These are phyloP conservation scores for Aspergillus biplanus DNA, from an alignment of 495 filamentous ascomycete species.

Conservation along the genomic window DNA sequence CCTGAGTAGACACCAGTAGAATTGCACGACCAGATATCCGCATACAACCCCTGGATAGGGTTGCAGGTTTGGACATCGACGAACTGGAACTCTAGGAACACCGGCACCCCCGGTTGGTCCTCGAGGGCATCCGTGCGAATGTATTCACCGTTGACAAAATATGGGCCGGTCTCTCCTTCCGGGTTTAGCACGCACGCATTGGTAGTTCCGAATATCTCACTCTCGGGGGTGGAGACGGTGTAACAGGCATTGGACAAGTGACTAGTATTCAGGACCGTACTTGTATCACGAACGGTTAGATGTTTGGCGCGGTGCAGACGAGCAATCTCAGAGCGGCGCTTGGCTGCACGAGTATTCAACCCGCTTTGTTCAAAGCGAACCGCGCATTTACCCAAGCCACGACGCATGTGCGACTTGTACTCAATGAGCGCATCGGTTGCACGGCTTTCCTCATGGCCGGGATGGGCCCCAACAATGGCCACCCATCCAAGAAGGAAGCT, in stretches of 20 bases:
- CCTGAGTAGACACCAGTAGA: conserved; percentile 57
- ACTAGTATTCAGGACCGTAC: conserved; percentile 20
- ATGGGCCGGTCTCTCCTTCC: conserved; percentile 36
- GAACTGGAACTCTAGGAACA: conserved; percentile 59
- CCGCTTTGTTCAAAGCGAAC: conserved; percentile 27
- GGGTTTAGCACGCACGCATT: conserved; percentile 30
- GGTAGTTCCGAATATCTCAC: conserved; percentile 29
- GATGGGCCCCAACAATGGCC: not conserved
- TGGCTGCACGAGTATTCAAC: conserved; percentile 28
- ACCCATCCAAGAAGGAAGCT: not conserved
- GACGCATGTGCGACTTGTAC: too few relatives aligned
- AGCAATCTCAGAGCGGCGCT: conserved; percentile 28
- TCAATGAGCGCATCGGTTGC: too few relatives aligned
- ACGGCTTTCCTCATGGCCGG: too few relatives aligned
- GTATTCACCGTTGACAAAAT: conserved; percentile 45
- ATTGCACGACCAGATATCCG: conserved; percentile 63
- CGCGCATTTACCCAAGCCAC: conserved; percentile 11
- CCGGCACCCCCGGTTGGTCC: conserved; percentile 46
- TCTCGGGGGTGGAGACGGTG: conserved; percentile 23
- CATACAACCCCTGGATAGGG: conserved; percentile 49
- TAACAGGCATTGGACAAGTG: conserved; percentile 26
- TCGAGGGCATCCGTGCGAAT: conserved; percentile 58
- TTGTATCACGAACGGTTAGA: conserved; percentile 23
- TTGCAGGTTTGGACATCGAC: conserved; percentile 57
- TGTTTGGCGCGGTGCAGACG: conserved; percentile 21